phyloP scores from a whole-genome alignment of 768 basidiomycete species.

The Hygrophoropsis aurantiaca region DNA sequence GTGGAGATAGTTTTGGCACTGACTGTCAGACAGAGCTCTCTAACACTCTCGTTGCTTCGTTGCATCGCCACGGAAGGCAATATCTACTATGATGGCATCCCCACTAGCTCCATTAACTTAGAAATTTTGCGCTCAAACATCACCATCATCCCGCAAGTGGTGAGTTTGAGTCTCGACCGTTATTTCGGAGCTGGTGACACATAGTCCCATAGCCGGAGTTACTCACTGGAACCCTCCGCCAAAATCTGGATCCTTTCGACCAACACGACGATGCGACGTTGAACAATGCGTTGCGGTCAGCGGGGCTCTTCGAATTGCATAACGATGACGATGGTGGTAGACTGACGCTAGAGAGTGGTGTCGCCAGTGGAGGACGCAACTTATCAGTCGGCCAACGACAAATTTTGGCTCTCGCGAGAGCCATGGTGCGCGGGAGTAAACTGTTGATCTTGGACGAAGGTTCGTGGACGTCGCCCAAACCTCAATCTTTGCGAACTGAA shows the following conservation, averaged over 20 bases:
- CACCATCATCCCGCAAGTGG: slow-evolving; percentile 55
- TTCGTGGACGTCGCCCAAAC: not conserved
- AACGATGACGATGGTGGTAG: slow-evolving; percentile 21
- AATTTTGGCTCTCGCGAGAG: slow-evolving; percentile 41
- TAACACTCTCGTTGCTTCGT: slow-evolving; percentile 53
- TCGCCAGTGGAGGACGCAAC: slow-evolving; percentile 37
- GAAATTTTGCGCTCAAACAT: slow-evolving; percentile 56
- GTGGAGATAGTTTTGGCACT: not conserved
- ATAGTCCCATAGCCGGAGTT: slow-evolving; percentile 32
- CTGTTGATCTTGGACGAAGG: slow-evolving; percentile 48
- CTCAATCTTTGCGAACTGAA: too few species aligned
- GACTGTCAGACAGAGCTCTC: slow-evolving; percentile 35
- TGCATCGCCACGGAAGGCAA: slow-evolving; percentile 49
- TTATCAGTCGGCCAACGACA: slow-evolving; percentile 49
- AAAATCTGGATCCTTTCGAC: slow-evolving; percentile 51
- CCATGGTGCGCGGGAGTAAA: slow-evolving; percentile 44
- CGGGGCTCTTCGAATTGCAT: slow-evolving; percentile 35
- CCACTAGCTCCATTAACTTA: slow-evolving; percentile 49
- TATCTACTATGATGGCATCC: slow-evolving; percentile 55
- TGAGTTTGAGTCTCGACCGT: not conserved
- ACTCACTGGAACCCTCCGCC: slow-evolving; percentile 43
- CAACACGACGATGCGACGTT: slow-evolving; percentile 46
- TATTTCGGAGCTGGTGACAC: too few species aligned
- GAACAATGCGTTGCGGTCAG: slow-evolving; percentile 38
- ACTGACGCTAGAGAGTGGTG: slow-evolving; percentile 44